Conservation (phyloP, 176 grass and related monocot species). For the Elaeis guineensis region DNA sequence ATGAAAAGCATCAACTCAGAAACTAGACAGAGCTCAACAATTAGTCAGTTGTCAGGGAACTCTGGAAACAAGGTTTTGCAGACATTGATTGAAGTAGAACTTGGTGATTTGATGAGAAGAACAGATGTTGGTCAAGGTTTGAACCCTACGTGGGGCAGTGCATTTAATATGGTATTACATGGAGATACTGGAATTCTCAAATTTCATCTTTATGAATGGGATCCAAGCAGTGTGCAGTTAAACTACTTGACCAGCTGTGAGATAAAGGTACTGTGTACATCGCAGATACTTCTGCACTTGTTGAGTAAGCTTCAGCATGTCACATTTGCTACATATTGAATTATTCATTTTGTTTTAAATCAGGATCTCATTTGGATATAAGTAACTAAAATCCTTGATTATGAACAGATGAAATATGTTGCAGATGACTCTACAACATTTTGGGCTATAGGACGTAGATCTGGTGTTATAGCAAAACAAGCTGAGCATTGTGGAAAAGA, state of each 20-base stretch:
- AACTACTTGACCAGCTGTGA: constrained; percentile 84
- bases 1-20: constrained; percentile 29
- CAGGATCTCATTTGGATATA: constrained; percentile 12
- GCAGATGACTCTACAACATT: constrained; percentile 83
- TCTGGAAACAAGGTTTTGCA: constrained; percentile 23
- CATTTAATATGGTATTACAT: constrained; percentile 90
- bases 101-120: constrained; percentile 76
- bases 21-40: constrained; percentile 24
- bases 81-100: constrained; percentile 84
- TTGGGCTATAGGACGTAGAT: constrained; percentile 75
- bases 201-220: constrained; percentile 89
- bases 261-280: constrained; percentile 58
- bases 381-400: constrained; percentile 15
- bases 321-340: no score
- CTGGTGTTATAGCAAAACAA: constrained; percentile 74
- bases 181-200: constrained; percentile 72
- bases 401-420: constrained; percentile 84
- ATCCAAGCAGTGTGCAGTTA: constrained; percentile 59
- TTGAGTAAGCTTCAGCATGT: no score
- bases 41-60: constrained; percentile 17
- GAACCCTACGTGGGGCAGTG: constrained; percentile 61
- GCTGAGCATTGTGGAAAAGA: constrained; percentile 62
- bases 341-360: neutral
- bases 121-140: constrained; percentile 50
- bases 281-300: no score